A percentile compares a stretch with the other conserved stretches of the same genome.
phyloP scores from a whole-genome alignment of 2,329 filamentous ascomycete species.

The Penicillium sp. region DNA sequence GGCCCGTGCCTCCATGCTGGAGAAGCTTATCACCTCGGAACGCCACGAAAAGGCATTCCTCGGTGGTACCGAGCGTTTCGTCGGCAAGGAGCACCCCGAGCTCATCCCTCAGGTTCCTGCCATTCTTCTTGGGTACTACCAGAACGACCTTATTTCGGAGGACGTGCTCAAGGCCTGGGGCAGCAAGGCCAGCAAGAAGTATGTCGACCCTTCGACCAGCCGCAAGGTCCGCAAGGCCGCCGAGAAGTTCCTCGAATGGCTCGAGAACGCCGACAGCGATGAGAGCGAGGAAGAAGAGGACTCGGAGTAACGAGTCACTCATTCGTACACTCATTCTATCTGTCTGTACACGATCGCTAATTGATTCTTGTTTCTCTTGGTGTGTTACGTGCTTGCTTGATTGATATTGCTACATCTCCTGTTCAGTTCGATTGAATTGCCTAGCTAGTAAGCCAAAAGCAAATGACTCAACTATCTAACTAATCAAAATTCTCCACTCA shows the following conservation, averaged over 20 bases:
- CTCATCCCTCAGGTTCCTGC: slow-evolving; percentile 75
- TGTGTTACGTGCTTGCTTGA: neutral
- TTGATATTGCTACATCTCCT: slow-evolving; percentile 4
- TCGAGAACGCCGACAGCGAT: slow-evolving; percentile 75
- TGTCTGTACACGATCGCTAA: neutral
- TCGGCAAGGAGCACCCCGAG: slow-evolving; percentile 75
- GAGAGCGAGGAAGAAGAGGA: slow-evolving; percentile 61
- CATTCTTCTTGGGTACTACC: slow-evolving; percentile 85
- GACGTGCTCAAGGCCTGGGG: slow-evolving; percentile 89
- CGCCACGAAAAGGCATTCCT: slow-evolving; percentile 94
- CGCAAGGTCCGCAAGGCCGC: slow-evolving; percentile 95
- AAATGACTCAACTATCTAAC: neutral
- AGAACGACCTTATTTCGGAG: slow-evolving; percentile 83
- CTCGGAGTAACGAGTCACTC: neutral
- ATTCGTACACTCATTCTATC: neutral
- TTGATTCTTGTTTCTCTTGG: neutral
- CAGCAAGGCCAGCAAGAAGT: slow-evolving; percentile 95
- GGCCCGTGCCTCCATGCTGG: slow-evolving; percentile 78
- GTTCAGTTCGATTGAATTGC: neutral
- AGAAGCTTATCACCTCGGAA: slow-evolving; percentile 88
- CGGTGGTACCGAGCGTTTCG: slow-evolving; percentile 89
- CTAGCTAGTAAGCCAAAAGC: neutral
- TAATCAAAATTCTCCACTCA: neutral
- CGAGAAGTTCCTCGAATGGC: slow-evolving; percentile 91
- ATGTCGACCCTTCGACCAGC: slow-evolving; percentile 81